Evolutionary conservation across 345 rosid species (phyloP).

Genomic region (Mallotus nudiflorus): DNA sequence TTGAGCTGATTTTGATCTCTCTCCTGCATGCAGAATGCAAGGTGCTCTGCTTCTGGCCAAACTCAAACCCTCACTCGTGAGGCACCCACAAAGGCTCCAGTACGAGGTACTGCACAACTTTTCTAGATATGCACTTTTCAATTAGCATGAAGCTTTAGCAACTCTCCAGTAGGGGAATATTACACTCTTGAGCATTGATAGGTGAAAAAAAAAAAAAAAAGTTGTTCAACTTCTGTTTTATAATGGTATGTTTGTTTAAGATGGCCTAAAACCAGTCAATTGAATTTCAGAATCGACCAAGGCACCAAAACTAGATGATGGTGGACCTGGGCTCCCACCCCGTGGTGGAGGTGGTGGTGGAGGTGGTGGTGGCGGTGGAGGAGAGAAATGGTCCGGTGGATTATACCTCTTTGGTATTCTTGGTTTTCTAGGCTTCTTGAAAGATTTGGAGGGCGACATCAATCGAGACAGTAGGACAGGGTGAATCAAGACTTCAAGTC

Average conservation of each 20-base stretch:
- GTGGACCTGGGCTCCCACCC: slow-evolving; percentile 80
- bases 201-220: too few species aligned
- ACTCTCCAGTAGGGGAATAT: too few species aligned
- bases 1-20: background rate
- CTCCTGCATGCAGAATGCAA: slow-evolving; percentile 63
- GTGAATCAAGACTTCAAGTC: slow-evolving; percentile 15
- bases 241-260: too few species aligned
- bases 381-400: slow-evolving; percentile 89
- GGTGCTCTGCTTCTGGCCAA: slow-evolving; percentile 71
- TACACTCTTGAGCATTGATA: too few species aligned
- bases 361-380: slow-evolving; percentile 91
- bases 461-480: slow-evolving; percentile 52
- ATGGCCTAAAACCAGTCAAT: background rate
- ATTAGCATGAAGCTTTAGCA: too few species aligned
- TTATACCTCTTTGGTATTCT: slow-evolving; percentile 89
- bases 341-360: slow-evolving; percentile 79
- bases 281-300: slow-evolving; percentile 25
- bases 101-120: slow-evolving; percentile 49
- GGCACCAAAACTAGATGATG: slow-evolving; percentile 70
- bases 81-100: slow-evolving; percentile 88
- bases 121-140: background rate
- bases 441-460: slow-evolving; percentile 78
- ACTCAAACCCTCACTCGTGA: slow-evolving; percentile 76
- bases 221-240: too few species aligned
- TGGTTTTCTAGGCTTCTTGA: slow-evolving; percentile 74